Percentiles rank a stretch among this genome's conserved stretches.
phyloP scores from a whole-genome alignment of 495 filamentous ascomycete genomes.

The Neurospora sp. region DNA sequence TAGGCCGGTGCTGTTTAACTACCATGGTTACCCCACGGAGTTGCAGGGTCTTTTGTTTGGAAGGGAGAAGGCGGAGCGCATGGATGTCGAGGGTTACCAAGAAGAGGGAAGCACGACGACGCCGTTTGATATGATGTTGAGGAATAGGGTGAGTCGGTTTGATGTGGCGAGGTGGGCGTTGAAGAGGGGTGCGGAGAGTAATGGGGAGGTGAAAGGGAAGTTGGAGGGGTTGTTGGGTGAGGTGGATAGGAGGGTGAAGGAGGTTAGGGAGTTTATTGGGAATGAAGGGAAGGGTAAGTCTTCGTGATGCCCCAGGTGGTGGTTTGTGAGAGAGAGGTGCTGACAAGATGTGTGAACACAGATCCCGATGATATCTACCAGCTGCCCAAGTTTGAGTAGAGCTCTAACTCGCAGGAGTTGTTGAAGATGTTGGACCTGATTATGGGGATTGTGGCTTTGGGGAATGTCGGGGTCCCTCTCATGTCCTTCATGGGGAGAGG shows the following conservation, averaged over 20 bases:
- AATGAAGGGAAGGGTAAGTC: slow-evolving; percentile 35
- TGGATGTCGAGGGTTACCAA: slow-evolving; percentile 52
- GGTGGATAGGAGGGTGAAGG: slow-evolving; percentile 38
- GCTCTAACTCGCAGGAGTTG: neutral
- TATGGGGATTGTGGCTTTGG: neutral
- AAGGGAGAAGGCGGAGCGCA: slow-evolving; percentile 37
- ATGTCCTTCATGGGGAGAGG: neutral
- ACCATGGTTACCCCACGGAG: slow-evolving; percentile 58
- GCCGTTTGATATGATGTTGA: slow-evolving; percentile 66
- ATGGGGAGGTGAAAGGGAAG: slow-evolving; percentile 36
- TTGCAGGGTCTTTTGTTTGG: slow-evolving; percentile 57
- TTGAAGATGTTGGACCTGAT: neutral
- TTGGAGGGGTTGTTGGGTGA: slow-evolving; percentile 39
- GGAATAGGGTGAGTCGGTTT: slow-evolving; percentile 53
- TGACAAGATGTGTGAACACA: slow-evolving; percentile 1
- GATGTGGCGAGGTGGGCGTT: slow-evolving; percentile 53
- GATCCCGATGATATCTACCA: slow-evolving; percentile 43
- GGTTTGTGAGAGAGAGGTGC: neutral
- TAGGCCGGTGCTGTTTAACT: slow-evolving; percentile 55
- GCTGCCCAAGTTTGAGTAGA: slow-evolving; percentile 9
- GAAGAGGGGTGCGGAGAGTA: slow-evolving; percentile 15
- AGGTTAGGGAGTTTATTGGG: slow-evolving; percentile 48
- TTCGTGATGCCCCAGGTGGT: neutral
- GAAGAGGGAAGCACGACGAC: slow-evolving; percentile 68
- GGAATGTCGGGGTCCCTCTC: neutral